Conservation (phyloP, 768 basidiomycete species). For the Pilatotrama ljubarskyi region DNA sequence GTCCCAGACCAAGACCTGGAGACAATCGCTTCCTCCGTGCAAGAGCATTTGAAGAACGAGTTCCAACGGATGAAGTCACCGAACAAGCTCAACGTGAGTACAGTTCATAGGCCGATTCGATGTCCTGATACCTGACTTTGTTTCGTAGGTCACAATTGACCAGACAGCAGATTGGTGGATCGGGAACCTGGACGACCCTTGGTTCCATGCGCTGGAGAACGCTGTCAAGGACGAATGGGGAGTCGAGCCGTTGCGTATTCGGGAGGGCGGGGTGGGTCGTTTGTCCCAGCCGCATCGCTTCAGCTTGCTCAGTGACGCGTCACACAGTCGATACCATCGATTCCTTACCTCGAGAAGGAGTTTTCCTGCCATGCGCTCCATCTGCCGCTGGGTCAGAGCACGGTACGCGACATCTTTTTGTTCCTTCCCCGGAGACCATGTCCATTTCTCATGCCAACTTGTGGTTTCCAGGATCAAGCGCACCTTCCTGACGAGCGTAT, state of each 20-base stretch:
- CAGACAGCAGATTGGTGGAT: constrained; percentile 97
- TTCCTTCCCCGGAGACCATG: background rate
- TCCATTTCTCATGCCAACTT: constrained; percentile 9
- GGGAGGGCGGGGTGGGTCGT: constrained; percentile 80
- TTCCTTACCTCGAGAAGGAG: constrained; percentile 91
- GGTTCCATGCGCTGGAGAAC: constrained; percentile 83
- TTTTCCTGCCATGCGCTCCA: constrained; percentile 90
- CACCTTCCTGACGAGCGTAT: constrained; percentile 95
- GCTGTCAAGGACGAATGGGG: constrained; percentile 90
- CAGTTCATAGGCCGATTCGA: background rate
- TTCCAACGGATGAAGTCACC: constrained; percentile 66
- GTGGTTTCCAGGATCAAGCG: constrained; percentile 68
- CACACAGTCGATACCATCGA: constrained; percentile 83
- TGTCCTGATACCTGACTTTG: background rate
- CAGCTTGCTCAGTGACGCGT: background rate
- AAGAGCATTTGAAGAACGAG: constrained; percentile 53
- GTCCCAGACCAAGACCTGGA: constrained; percentile 91
- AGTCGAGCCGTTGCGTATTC: constrained; percentile 78
- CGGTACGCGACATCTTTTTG: constrained; percentile 47
- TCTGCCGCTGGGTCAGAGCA: constrained; percentile 91
- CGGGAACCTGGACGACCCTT: constrained; percentile 78
- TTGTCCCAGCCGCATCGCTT: too few relatives aligned
- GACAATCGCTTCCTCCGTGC: constrained; percentile 60
- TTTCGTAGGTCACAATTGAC: constrained; percentile 65
- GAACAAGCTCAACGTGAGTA: constrained; percentile 69